Evolutionary conservation across 345 rosid species (phyloP).

Genomic region (Microcos paniculata): DNA sequence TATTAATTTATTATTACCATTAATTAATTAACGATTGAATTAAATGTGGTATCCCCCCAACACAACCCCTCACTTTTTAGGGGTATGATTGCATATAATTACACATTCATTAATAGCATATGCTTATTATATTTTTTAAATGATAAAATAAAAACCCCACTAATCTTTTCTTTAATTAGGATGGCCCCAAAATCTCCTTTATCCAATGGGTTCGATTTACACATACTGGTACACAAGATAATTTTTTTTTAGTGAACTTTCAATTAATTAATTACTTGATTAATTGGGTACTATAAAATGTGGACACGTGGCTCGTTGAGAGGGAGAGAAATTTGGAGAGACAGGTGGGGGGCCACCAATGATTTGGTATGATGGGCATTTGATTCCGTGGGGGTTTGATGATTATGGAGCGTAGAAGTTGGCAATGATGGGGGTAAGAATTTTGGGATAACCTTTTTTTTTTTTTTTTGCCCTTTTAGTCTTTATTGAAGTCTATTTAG

Average conservation of each 20-base stretch:
- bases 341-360: slow-evolving; percentile 47
- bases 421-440: slow-evolving; percentile 35
- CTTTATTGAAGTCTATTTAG: neutral
- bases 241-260: neutral
- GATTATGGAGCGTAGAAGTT: slow-evolving; percentile 50
- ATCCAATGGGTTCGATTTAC: neutral
- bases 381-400: slow-evolving; percentile 49
- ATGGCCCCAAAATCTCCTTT: neutral
- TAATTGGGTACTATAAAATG: neutral
- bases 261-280: neutral
- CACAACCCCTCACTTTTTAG: neutral
- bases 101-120: neutral
- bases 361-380: slow-evolving; percentile 60
- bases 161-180: neutral
- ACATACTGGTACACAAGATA: neutral
- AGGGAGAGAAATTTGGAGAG: neutral
- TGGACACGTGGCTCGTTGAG: slow-evolving; percentile 21
- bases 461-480: neutral
- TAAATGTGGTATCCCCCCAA: neutral
- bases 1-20: neutral
- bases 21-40: neutral
- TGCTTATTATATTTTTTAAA: too few relatives aligned
- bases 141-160: neutral
- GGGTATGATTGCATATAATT: neutral
- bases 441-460: slow-evolving; percentile 26